Conservation (phyloP, 108 stramenopile genomes). For the Schizochytrium sp. region DNA sequence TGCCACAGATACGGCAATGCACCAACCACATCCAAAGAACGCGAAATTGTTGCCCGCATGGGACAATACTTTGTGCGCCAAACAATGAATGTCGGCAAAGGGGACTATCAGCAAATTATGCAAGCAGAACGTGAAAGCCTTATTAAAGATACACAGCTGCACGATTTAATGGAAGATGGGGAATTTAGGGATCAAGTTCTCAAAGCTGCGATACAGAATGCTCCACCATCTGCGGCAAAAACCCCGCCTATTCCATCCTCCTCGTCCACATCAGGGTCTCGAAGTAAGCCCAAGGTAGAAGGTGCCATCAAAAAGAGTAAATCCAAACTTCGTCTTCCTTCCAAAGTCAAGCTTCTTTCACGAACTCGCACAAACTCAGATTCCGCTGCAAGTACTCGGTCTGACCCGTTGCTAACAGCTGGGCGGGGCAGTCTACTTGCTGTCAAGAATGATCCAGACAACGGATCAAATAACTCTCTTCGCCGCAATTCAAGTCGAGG, state of each 20-base stretch:
- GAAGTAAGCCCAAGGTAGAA: too few relatives aligned
- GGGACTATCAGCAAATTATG: background rate
- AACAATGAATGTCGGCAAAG: constrained; percentile 29
- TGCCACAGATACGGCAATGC: constrained; percentile 29
- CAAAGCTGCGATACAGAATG: background rate
- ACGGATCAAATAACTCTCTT: background rate
- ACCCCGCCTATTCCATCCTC: too few relatives aligned
- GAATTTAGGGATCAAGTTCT: background rate
- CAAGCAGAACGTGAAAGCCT: background rate
- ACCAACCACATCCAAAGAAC: background rate
- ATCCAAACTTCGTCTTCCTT: too few relatives aligned
- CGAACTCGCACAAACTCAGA: too few relatives aligned
- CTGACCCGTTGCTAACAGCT: too few relatives aligned
- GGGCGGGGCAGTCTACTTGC: too few relatives aligned
- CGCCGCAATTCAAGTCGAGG: background rate
- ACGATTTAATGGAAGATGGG: background rate
- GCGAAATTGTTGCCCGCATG: constrained; percentile 11
- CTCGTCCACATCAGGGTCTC: too few relatives aligned
- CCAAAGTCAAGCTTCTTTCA: too few relatives aligned
- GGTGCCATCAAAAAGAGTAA: too few relatives aligned
- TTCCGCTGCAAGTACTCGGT: too few relatives aligned
- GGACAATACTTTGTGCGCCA: background rate
- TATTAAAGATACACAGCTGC: background rate
- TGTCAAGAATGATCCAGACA: background rate
- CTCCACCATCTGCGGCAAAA: background rate